These are phyloP conservation scores for Picea abies DNA, from an alignment of 83 land plant genomes.

Conservation along the genomic window DNA sequence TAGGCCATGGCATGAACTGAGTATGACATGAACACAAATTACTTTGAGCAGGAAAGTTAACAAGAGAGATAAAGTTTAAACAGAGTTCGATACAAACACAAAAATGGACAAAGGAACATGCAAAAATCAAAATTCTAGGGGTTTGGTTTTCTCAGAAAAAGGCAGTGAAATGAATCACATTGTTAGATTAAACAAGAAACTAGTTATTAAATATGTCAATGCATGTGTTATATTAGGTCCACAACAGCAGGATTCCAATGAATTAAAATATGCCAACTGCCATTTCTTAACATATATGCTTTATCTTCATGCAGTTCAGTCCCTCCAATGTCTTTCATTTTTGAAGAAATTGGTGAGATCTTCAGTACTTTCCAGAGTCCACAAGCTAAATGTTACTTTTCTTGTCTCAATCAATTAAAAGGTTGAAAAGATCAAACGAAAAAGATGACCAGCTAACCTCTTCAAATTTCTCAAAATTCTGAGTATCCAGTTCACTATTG, in stretches of 20 bases:
- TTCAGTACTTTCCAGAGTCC: not conserved
- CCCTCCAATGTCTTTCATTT: not conserved
- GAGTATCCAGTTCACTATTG: conserved; percentile 86
- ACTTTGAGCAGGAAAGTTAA: too few species aligned
- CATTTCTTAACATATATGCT: not conserved
- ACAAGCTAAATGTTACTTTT: not conserved
- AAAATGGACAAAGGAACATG: too few species aligned
- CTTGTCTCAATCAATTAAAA: not conserved
- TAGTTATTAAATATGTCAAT: not conserved
- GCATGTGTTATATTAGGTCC: not conserved
- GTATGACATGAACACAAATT: too few species aligned
- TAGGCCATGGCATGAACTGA: too few species aligned
- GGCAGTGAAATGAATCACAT: too few species aligned
- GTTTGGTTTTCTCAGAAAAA: too few species aligned
- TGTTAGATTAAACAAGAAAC: too few species aligned
- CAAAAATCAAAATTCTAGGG: too few species aligned
- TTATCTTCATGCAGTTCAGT: not conserved
- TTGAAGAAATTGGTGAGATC: not conserved
- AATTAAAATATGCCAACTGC: not conserved
- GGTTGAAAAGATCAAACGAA: conserved; percentile 1
- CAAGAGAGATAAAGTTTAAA: too few species aligned
- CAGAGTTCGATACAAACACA: too few species aligned
- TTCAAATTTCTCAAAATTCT: conserved; percentile 94
- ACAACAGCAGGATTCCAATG: not conserved
- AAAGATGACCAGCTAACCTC: conserved; percentile 47